A percentile compares a stretch with the other conserved stretches of the same genome.
Conservation (phyloP, 164 flowering plant genomes). For the Houttuynia cordata region DNA sequence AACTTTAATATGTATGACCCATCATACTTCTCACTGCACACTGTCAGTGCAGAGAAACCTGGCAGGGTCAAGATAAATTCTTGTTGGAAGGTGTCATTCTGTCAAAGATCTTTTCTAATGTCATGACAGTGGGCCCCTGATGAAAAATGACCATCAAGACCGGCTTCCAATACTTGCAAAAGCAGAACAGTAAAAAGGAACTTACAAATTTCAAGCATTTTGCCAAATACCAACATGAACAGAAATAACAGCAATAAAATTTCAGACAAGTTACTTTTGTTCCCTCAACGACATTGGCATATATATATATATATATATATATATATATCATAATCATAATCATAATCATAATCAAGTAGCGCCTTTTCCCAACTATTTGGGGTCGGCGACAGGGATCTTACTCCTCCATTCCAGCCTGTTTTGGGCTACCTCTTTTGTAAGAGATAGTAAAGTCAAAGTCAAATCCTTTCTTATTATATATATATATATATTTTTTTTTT, state of each 20-base stretch:
- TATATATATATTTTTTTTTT: too few relatives aligned
- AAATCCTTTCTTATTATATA: too few relatives aligned
- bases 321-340: too few relatives aligned
- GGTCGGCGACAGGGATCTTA: too few relatives aligned
- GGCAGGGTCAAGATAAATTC: constrained; percentile 47
- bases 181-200: neutral
- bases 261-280: too few relatives aligned
- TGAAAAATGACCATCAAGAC: neutral
- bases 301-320: too few relatives aligned
- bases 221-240: neutral
- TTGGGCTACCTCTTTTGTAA: too few relatives aligned
- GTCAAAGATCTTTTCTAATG: constrained; percentile 30
- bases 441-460: too few relatives aligned
- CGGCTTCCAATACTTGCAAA: neutral
- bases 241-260: neutral
- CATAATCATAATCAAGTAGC: too few relatives aligned
- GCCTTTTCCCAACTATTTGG: too few relatives aligned
- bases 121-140: constrained; percentile 14
- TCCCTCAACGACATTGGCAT: too few relatives aligned
- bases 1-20: constrained; percentile 44
- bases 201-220: neutral
- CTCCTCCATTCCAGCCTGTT: too few relatives aligned
- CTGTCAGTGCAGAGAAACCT: constrained; percentile 97
- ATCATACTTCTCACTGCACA: constrained; percentile 99
- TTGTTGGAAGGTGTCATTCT: constrained; percentile 55